Base-by-base conservation (phyloP, 345 rosid genomes). In the Hypericum perforatum region DNA sequence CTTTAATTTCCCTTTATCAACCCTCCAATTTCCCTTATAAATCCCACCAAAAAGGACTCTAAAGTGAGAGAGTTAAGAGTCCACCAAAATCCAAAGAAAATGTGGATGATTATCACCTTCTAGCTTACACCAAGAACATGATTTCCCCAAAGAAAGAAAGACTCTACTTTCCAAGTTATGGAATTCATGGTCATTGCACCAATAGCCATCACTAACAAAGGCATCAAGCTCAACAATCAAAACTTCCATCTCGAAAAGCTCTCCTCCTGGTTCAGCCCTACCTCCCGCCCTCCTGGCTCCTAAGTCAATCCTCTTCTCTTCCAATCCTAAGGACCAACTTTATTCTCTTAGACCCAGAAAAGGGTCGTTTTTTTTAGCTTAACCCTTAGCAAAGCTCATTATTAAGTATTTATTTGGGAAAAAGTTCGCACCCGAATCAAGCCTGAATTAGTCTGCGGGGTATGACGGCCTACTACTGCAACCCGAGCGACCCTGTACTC, bases 221-320 rank as follows among this genome's bases (percentile, higher is more conserved):
- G 71, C 52, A 57, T 63, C 43, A 72, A 66, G 50, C 1, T 22
- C 32, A 22, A 1, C 32, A 69, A 68, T 11, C 92, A 61, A 58
- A 79, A 70, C 57, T 81, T 77, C 68, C 76, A 72, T 44, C 76
- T 74, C 16, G 80, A 74, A 56, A 75, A 68, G 66, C 80, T 79
- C 49, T 84, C 94, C 36, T 79, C 77, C 60, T 79, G 88, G 88
- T 84, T 81, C 45, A 84, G 86, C 16, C 86, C 82, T 42, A 77
- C 86, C 37, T 77, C 74, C 45, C 85, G 82, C 39, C 94, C 94
- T 0, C 89, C 94, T 0, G 80, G 84, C 66, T 22, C 32, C 32
- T 22, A 22, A 22, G 32, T 22, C 32, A 4, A 22, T 22, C 32
- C 1, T 22, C 64, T 68, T 4, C 46, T 48, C 56, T 62, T 56